A percentile compares a stretch with the other conserved stretches of the same genome.
These are phyloP conservation scores for Suillus alpinus DNA, from an alignment of 768 basidiomycete species.

Conservation along the genomic window DNA sequence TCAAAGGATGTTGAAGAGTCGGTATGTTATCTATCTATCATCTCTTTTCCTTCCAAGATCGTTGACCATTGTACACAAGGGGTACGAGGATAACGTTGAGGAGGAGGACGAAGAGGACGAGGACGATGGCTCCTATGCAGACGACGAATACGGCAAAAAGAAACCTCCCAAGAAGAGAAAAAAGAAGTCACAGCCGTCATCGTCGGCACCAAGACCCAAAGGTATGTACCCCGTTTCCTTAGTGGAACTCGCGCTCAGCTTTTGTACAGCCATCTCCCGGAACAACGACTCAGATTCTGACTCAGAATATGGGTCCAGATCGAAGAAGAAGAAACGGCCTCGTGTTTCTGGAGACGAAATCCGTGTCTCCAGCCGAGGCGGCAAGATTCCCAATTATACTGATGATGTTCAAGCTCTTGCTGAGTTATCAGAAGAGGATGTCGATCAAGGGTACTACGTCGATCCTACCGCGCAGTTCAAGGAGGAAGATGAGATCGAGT, in stretches of 20 bases:
- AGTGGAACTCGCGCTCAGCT: neutral
- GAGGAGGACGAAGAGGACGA: constrained; percentile 56
- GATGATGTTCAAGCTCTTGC: constrained; percentile 78
- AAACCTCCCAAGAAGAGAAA: constrained; percentile 70
- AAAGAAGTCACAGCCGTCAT: constrained; percentile 38
- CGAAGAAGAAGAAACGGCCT: constrained; percentile 81
- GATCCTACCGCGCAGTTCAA: constrained; percentile 50
- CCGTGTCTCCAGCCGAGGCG: constrained; percentile 72
- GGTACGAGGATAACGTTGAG: constrained; percentile 48
- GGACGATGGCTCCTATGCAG: constrained; percentile 76
- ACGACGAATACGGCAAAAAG: constrained; percentile 74
- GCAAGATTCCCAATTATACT: constrained; percentile 80
- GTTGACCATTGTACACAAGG: constrained; percentile 48
- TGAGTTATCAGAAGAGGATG: constrained; percentile 59
- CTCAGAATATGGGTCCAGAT: constrained; percentile 82
- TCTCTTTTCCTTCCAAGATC: constrained; percentile 15
- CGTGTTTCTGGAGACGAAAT: constrained; percentile 62
- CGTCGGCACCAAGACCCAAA: constrained; percentile 52
- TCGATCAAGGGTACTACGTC: constrained; percentile 50
- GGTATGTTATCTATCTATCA: constrained; percentile 19
- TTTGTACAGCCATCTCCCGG: constrained; percentile 1
- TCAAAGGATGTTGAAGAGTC: constrained; percentile 32
- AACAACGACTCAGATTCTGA: constrained; percentile 62
- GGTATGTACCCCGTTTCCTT: constrained; percentile 36
- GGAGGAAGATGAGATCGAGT: constrained; percentile 89